phyloP scores from a whole-genome alignment of 495 filamentous ascomycete genomes.

The Glonium stellatum region DNA sequence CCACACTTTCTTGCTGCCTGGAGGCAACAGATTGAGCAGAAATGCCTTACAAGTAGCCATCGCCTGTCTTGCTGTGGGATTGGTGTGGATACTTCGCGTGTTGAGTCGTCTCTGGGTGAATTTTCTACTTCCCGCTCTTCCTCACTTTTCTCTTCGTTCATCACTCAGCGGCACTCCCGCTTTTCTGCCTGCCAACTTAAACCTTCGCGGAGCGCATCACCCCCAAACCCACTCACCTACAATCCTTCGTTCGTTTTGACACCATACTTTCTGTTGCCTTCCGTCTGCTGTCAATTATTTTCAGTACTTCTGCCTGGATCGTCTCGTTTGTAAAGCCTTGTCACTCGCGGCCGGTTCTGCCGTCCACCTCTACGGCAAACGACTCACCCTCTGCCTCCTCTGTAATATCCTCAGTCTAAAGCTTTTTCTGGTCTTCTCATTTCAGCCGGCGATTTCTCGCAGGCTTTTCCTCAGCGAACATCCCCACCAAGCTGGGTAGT shows the following conservation, averaged over 20 bases:
- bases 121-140: background rate
- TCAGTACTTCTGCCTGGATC: background rate
- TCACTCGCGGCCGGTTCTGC: background rate
- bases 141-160: background rate
- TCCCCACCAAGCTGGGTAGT: background rate
- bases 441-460: background rate
- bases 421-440: no score
- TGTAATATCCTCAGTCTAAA: no score
- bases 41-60: background rate
- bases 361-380: background rate
- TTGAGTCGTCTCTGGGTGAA: background rate
- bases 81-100: background rate
- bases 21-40: background rate
- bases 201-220: background rate
- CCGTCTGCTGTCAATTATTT: background rate
- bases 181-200: background rate
- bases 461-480: background rate
- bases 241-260: background rate
- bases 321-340: background rate
- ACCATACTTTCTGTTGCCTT: background rate
- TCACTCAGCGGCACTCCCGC: background rate
- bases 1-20: background rate
- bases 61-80: background rate
- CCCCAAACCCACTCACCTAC: background rate
- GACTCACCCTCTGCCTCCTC: no score